Conservation (phyloP, 2,329 filamentous ascomycete genomes). For the Colletotrichum horii region DNA sequence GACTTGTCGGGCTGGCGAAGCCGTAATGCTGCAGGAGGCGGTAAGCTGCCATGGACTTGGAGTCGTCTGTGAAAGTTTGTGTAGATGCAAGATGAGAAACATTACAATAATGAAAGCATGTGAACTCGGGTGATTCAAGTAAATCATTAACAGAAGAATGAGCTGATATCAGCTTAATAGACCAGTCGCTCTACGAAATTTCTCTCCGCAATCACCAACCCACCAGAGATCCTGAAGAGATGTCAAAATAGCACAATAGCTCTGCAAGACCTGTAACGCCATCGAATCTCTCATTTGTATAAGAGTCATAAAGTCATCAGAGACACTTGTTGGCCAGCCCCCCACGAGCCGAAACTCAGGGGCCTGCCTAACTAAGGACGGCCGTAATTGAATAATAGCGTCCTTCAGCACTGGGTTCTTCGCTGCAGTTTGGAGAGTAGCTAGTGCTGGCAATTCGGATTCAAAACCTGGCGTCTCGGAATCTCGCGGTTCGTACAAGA, state of each 20-base stretch:
- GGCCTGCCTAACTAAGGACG: background rate
- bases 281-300: background rate
- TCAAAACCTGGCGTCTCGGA: background rate
- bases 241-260: background rate
- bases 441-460: background rate
- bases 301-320: background rate
- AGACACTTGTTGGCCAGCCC: background rate
- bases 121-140: accelerated
- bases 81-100: background rate
- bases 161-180: background rate
- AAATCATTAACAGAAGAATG: background rate
- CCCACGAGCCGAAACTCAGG: background rate
- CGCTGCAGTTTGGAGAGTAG: background rate
- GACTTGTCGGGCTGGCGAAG: conserved; percentile 24
- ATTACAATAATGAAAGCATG: background rate
- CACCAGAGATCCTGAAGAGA: background rate
- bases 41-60: conserved; percentile 27
- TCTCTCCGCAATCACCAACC: background rate
- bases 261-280: background rate
- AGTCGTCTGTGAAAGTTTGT: conserved; percentile 16
- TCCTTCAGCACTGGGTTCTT: background rate
- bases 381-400: background rate
- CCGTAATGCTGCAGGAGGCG: conserved; percentile 17
- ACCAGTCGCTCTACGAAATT: background rate
- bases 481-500: background rate